Conservation (phyloP, 139 green algal genomes). For the Closterium sp. region DNA sequence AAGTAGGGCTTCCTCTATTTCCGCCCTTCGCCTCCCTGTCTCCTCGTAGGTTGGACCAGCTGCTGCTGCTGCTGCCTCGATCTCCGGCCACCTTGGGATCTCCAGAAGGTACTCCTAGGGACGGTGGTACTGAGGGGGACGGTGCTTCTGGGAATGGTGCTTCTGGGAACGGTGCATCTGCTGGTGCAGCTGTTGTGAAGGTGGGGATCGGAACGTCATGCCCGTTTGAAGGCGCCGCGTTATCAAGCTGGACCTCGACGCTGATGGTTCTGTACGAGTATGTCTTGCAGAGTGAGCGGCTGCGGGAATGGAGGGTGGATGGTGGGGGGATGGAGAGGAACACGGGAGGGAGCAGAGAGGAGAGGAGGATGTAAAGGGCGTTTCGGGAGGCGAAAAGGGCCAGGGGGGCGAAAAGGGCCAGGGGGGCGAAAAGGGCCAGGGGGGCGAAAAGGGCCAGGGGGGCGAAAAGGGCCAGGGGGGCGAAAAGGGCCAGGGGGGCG, state of each 20-base stretch:
- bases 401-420: not conserved
- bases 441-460: not conserved
- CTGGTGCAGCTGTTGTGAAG: not conserved
- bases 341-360: not conserved
- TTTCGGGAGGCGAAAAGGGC: not conserved
- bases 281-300: not conserved
- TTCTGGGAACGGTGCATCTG: not conserved
- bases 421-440: not conserved
- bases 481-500: not conserved
- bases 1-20: not conserved
- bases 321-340: not conserved
- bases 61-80: not conserved
- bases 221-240: not conserved
- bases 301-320: not conserved
- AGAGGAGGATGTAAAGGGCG: not conserved
- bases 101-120: not conserved
- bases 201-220: not conserved
- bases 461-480: not conserved
- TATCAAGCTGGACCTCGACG: not conserved
- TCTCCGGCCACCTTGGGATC: not conserved
- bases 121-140: not conserved
- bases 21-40: not conserved
- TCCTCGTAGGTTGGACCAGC: not conserved
- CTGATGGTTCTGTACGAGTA: not conserved
- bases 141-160: not conserved